Conservation (phyloP, 331 rosid species). For the Arachis monticola region DNA sequence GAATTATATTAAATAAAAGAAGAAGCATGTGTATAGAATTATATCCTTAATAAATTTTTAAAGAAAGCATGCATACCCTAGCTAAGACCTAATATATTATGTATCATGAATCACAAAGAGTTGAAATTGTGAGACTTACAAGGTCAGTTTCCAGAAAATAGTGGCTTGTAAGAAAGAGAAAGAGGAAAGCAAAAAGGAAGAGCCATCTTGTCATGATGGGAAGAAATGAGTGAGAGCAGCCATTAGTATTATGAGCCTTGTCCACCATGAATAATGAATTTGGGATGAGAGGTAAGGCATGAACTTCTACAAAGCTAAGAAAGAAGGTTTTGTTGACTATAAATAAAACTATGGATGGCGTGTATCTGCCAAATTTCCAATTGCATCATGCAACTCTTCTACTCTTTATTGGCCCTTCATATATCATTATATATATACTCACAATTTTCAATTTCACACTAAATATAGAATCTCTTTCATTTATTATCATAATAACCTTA, state of each 20-base stretch:
- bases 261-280: conserved; percentile 28
- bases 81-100: too few relatives aligned
- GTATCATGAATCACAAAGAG: background rate
- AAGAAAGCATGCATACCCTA: background rate
- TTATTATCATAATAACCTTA: too few relatives aligned
- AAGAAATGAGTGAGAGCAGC: conserved; percentile 27
- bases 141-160: conserved; percentile 37
- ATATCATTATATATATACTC: background rate
- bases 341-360: conserved; percentile 2
- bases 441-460: conserved; percentile 9
- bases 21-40: too few relatives aligned
- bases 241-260: background rate
- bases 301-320: conserved; percentile 30
- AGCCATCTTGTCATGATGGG: conserved; percentile 42
- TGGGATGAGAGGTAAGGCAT: conserved; percentile 31
- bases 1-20: too few relatives aligned
- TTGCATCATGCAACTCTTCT: conserved; percentile 25
- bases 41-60: too few relatives aligned
- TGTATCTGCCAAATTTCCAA: background rate
- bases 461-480: conserved; percentile 21
- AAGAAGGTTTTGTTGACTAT: conserved; percentile 13
- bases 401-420: background rate
- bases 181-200: conserved; percentile 17
- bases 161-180: conserved; percentile 35
- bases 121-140: conserved; percentile 30